Percentiles rank a stretch among this genome's conserved stretches.
Conservation (phyloP, 768 basidiomycete species). For the Leccinellum luteum region DNA sequence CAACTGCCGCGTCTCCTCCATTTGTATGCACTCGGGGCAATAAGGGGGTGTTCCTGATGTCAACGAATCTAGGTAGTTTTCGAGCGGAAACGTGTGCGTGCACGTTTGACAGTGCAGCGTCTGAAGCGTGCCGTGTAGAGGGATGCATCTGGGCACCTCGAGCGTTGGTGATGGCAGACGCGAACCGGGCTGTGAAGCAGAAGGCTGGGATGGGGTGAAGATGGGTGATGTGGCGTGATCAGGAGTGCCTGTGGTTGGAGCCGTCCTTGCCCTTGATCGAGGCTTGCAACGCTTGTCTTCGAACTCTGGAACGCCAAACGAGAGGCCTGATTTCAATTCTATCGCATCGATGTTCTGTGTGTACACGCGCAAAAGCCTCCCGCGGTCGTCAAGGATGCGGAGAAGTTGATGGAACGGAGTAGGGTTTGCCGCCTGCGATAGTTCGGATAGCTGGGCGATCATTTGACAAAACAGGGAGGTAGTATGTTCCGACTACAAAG, state of each 20-base stretch:
- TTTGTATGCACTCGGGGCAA: constrained; percentile 76
- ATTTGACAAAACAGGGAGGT: constrained; percentile 83
- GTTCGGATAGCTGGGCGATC: constrained; percentile 78
- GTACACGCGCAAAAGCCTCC: constrained; percentile 80
- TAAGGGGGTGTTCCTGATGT: constrained; percentile 60
- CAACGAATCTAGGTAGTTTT: constrained; percentile 58
- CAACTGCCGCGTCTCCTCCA: constrained; percentile 67
- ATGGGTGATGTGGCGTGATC: constrained; percentile 14
- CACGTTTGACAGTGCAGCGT: constrained; percentile 80
- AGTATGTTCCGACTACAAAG: constrained; percentile 62
- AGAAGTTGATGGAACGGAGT: constrained; percentile 81
- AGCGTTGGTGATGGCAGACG: constrained; percentile 50
- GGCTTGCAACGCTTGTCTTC: constrained; percentile 54
- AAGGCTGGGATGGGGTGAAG: constrained; percentile 15
- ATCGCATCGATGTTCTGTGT: constrained; percentile 94
- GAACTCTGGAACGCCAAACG: constrained; percentile 78
- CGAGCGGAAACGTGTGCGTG: constrained; percentile 66
- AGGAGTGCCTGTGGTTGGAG: constrained; percentile 10
- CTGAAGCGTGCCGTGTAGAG: constrained; percentile 84
- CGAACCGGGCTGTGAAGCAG: constrained; percentile 24
- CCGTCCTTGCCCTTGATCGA: constrained; percentile 45
- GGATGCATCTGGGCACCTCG: constrained; percentile 79
- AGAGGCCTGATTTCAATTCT: constrained; percentile 82
- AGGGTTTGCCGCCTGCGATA: constrained; percentile 70
- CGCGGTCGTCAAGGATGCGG: constrained; percentile 69